Evolutionary conservation across 2,329 filamentous ascomycete genomes (phyloP).

Genomic region (Neonectria neomacrospora): DNA sequence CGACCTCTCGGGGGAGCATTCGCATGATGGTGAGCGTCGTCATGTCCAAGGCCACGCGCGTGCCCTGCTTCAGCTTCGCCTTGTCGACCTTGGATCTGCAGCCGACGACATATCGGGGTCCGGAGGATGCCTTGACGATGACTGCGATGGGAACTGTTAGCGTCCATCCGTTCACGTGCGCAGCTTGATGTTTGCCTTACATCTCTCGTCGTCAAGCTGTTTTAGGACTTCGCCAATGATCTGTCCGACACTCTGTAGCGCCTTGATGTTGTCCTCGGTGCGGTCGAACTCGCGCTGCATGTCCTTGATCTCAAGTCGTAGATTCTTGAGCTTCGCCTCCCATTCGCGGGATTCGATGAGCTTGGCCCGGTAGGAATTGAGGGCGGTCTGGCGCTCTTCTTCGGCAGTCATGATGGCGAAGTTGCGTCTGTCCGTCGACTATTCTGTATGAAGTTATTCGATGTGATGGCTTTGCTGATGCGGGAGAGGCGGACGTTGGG

Average conservation of each 20-base stretch:
- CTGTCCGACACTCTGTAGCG: constrained; percentile 97
- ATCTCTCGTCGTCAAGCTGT: constrained; percentile 98
- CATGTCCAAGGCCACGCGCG: constrained; percentile 97
- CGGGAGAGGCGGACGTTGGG: constrained; percentile 16
- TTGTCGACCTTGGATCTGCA: constrained; percentile 99
- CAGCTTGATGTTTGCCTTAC: constrained; percentile 63
- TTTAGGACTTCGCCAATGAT: constrained; percentile 99
- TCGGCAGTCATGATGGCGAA: constrained; percentile 61
- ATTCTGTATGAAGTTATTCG: not conserved
- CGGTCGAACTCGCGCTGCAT: constrained; percentile 95
- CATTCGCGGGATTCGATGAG: constrained; percentile 96
- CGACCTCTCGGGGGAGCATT: constrained; percentile 98
- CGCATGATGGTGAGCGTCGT: constrained; percentile 99
- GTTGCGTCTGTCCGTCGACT: constrained; percentile 13
- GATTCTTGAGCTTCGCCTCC: constrained; percentile 95
- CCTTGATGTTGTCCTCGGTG: constrained; percentile 99
- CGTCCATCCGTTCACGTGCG: constrained; percentile 19
- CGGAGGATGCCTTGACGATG: constrained; percentile 98
- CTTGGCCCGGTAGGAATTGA: constrained; percentile 82
- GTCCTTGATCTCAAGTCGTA: constrained; percentile 95
- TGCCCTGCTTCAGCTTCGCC: constrained; percentile 96
- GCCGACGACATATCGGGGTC: constrained; percentile 96
- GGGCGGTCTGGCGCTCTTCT: constrained; percentile 73
- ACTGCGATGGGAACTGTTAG: constrained; percentile 64
- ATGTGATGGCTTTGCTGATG: constrained; percentile 6